These are phyloP conservation scores for Osmozyma mogii DNA, from an alignment of 805 yeast species.

Conservation along the genomic window DNA sequence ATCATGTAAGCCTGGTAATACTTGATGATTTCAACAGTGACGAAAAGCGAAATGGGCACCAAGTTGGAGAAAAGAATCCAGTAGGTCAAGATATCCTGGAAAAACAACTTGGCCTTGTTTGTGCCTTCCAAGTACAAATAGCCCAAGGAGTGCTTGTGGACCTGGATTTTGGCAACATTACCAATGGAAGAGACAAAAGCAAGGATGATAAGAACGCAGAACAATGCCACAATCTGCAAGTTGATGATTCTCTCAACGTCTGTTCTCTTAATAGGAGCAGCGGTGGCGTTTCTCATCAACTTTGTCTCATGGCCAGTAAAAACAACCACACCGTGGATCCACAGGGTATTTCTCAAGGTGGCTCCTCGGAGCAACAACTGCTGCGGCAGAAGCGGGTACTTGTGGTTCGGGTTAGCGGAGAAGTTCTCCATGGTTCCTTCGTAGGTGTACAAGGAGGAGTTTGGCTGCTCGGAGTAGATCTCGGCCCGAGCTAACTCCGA, in stretches of 20 bases:
- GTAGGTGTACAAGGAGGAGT: constrained; percentile 86
- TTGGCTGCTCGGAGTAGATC: constrained; percentile 83
- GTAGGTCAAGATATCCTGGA: constrained; percentile 80
- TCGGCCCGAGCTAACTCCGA: constrained; percentile 24
- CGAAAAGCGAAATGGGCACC: constrained; percentile 96
- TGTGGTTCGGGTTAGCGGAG: constrained; percentile 31
- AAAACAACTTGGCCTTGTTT: constrained; percentile 63
- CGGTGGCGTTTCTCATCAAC: constrained; percentile 96
- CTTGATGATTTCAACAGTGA: constrained; percentile 91
- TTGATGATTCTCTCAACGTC: constrained; percentile 95
- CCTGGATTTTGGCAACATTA: constrained; percentile 64
- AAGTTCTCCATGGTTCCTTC: constrained; percentile 76
- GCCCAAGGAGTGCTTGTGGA: constrained; percentile 43
- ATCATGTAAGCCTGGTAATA: constrained; percentile 93
- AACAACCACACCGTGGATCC: constrained; percentile 90
- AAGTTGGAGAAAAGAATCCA: constrained; percentile 95
- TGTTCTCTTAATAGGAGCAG: constrained; percentile 94
- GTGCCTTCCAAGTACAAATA: constrained; percentile 67
- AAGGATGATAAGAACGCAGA: constrained; percentile 67
- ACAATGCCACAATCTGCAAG: constrained; percentile 81
- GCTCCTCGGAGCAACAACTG: constrained; percentile 94
- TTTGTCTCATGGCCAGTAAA: constrained; percentile 99
- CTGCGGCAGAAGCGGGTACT: constrained; percentile 76
- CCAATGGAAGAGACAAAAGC: constrained; percentile 82
- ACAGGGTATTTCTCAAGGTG: constrained; percentile 84